Percentiles rank a stretch among this genome's conserved stretches.
Evolutionary conservation across 2,329 filamentous ascomycete genomes (phyloP).

Genomic region (Aspergillus sp.): DNA sequence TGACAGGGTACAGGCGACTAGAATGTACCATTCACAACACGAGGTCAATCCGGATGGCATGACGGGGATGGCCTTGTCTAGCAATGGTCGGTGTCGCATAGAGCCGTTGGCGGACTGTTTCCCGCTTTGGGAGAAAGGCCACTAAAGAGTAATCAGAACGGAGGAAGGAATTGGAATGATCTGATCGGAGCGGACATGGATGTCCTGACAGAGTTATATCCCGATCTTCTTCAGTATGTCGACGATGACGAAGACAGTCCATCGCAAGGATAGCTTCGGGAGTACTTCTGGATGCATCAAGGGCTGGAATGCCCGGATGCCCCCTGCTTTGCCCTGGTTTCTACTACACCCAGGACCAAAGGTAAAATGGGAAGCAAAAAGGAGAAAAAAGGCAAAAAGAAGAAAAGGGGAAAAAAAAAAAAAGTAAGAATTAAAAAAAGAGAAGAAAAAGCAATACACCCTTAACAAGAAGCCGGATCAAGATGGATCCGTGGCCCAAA

Average conservation of each 20-base stretch:
- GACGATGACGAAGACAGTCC: background rate
- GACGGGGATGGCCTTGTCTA: background rate
- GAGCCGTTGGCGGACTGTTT: background rate
- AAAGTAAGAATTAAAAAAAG: background rate
- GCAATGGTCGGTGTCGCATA: background rate
- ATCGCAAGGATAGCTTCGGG: background rate
- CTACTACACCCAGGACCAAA: background rate
- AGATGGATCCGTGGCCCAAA: slow-evolving; percentile 1
- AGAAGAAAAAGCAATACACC: background rate
- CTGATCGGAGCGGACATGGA: background rate
- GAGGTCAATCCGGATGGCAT: background rate
- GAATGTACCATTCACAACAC: background rate
- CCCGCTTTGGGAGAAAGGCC: background rate
- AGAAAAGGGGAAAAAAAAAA: background rate
- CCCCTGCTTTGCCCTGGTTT: background rate
- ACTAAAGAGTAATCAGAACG: background rate
- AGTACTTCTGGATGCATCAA: background rate
- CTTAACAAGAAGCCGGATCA: background rate
- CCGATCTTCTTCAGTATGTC: background rate
- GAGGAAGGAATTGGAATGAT: background rate
- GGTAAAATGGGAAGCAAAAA: background rate
- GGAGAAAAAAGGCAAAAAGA: background rate
- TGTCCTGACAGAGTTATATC: background rate
- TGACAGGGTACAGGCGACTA: background rate
- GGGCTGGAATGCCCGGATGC: background rate